Base-by-base conservation (phyloP, 805 yeast genomes). In the Candida jianshihensis region DNA sequence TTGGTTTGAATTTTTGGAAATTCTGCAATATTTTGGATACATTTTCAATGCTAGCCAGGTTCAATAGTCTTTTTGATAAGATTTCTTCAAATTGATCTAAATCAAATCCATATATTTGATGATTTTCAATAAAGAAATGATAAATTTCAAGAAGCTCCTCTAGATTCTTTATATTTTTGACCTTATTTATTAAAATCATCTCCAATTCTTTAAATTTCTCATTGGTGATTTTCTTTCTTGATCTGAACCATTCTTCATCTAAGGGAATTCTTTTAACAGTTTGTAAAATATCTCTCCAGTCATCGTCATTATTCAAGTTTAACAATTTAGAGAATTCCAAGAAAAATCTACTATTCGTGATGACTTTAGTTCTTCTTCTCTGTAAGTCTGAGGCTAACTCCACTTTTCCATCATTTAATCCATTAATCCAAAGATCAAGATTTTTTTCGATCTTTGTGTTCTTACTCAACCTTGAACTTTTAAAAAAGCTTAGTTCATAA, bases 401-500 rank as follows among this genome's bases (percentile, higher is more conserved):
- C 9, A 13, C 8, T 2, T 19, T 17, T 13, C n/a, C 17, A 17
- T 33, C 16, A 12, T 19, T n/a, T 17, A 9, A 9, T 8, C 4
- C 12, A 1, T 7, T 5, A 11, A 15, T 14, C 21, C 37, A 44
- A 4, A 10, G 35, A 1, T 35, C 30, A 6, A 51, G 15, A 16
- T 41, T 44, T 5, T 17, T 24, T 12, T 51, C 57, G 30, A 53
- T 41, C 4, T 18, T 37, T 9, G 36, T 26, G 37, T 40, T 31
- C 19, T 40, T 45, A 12, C 30, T 19, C n/a, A 47, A 20, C n/a
- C 35, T 36, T 5, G 34, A 19, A n/a, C 25, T 36, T 14, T 42
- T 42, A 22, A 45, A 26, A 36, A 53, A 53, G 29, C 49, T 43
- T 20, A 53, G 27, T 2, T 43, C 42, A 22, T 53, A 53, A 5